Evolutionary conservation across 2,329 filamentous ascomycete species (phyloP).

Genomic region (Xylaria hypoxylon): DNA sequence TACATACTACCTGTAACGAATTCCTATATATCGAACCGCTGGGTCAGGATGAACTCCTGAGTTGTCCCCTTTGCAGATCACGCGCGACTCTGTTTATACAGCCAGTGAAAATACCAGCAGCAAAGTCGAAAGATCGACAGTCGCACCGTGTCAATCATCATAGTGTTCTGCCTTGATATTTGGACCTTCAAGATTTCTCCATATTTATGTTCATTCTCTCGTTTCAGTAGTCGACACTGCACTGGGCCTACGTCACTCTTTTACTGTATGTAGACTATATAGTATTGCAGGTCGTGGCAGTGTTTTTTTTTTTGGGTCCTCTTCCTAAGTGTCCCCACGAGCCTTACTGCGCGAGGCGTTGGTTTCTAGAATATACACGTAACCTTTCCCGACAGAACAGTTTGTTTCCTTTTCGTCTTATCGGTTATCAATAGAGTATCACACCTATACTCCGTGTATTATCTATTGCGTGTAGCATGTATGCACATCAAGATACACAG

Average conservation of each 20-base stretch:
- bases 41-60: slow-evolving; percentile 16
- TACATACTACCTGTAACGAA: not conserved
- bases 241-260: slow-evolving; percentile 26
- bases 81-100: slow-evolving; percentile 11
- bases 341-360: too few relatives aligned
- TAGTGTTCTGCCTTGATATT: slow-evolving; percentile 13
- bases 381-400: too few relatives aligned
- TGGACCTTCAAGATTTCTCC: slow-evolving; percentile 8
- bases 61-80: slow-evolving; percentile 32
- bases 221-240: slow-evolving; percentile 23
- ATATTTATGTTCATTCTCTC: slow-evolving; percentile 17
- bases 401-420: not conserved
- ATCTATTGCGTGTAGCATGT: too few relatives aligned
- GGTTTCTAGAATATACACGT: slow-evolving; percentile 4
- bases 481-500: too few relatives aligned
- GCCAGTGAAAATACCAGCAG: not conserved
- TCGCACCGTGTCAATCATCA: slow-evolving; percentile 28
- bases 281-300: not conserved
- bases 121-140: slow-evolving; percentile 18
- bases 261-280: not conserved
- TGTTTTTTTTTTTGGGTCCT: slow-evolving; percentile 8
- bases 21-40: not conserved
- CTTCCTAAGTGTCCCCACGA: slow-evolving; percentile 4
- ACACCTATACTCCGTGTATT: not conserved
- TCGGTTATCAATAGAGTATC: not conserved